phyloP scores from a whole-genome alignment of 116 monocot genomes.

The Dioscorea cayenensis region DNA sequence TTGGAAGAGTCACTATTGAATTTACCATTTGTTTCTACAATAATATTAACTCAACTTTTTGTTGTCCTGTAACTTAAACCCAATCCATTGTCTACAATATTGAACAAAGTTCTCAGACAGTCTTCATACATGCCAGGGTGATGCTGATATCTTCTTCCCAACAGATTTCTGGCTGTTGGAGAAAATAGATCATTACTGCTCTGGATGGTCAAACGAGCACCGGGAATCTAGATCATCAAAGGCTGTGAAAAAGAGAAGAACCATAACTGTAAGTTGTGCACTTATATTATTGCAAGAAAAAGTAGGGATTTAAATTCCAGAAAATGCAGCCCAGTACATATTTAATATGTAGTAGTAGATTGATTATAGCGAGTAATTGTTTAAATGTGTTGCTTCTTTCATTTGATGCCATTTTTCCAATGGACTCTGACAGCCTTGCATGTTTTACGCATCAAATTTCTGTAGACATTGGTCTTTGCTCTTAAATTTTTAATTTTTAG shows the following conservation, averaged over 20 bases:
- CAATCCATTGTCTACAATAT: neutral
- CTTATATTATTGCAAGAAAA: neutral
- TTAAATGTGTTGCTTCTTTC: neutral
- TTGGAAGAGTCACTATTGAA: too few relatives aligned
- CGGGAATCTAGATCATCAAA: constrained; percentile 36
- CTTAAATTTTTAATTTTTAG: neutral
- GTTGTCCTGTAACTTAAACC: too few relatives aligned
- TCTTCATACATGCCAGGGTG: constrained; percentile 49
- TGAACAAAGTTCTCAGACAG: neutral
- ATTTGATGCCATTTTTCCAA: neutral
- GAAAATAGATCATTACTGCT: constrained; percentile 78
- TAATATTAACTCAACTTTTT: neutral
- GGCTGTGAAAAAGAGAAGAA: constrained; percentile 63
- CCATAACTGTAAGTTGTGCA: constrained; percentile 60
- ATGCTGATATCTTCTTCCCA: constrained; percentile 97
- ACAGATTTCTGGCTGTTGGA: constrained; percentile 92
- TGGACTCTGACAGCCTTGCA: neutral
- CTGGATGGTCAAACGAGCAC: constrained; percentile 42
- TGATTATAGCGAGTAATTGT: neutral
- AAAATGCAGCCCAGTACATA: neutral
- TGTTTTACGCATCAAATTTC: too few relatives aligned
- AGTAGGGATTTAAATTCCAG: neutral
- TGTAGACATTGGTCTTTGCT: too few relatives aligned
- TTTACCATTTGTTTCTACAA: neutral
- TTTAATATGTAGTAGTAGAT: neutral